Evolutionary conservation across 768 basidiomycete genomes (phyloP).

Genomic region (Lactarius indigo): DNA sequence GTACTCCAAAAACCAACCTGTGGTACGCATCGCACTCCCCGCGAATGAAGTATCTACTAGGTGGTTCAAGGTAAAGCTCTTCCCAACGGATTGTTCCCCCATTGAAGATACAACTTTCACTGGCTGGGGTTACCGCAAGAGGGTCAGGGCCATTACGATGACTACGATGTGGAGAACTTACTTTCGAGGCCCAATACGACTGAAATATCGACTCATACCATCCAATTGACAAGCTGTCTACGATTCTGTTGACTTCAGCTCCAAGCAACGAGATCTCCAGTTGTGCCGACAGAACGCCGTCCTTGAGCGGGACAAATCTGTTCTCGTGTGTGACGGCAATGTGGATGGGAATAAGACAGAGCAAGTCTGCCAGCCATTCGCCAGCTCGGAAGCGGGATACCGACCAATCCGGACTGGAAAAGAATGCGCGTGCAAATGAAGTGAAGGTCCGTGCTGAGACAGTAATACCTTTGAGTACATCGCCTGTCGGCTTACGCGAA

Average conservation of each 20-base stretch:
- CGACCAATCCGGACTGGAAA: slow-evolving; percentile 12
- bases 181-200: slow-evolving; percentile 53
- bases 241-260: slow-evolving; percentile 46
- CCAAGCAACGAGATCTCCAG: slow-evolving; percentile 53
- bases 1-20: slow-evolving; percentile 29
- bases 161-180: slow-evolving; percentile 18
- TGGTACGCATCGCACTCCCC: slow-evolving; percentile 40
- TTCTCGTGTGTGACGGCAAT: slow-evolving; percentile 43
- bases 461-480: slow-evolving; percentile 37
- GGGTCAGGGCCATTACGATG: too few species aligned
- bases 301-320: slow-evolving; percentile 56
- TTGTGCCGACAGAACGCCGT: slow-evolving; percentile 47
- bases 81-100: not conserved
- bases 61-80: not conserved
- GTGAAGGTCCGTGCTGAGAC: slow-evolving; percentile 35
- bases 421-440: slow-evolving; percentile 27
- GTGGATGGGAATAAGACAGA: not conserved
- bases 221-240: slow-evolving; percentile 43
- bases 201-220: slow-evolving; percentile 63
- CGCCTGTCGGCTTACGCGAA: slow-evolving; percentile 50
- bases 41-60: not conserved
- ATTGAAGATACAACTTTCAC: slow-evolving; percentile 46
- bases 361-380: not conserved
- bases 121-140: slow-evolving; percentile 45
- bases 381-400: slow-evolving; percentile 26